These are phyloP conservation scores for Dictyostelium intermedium DNA, from an alignment of 78 protist species.

Conservation along the genomic window DNA sequence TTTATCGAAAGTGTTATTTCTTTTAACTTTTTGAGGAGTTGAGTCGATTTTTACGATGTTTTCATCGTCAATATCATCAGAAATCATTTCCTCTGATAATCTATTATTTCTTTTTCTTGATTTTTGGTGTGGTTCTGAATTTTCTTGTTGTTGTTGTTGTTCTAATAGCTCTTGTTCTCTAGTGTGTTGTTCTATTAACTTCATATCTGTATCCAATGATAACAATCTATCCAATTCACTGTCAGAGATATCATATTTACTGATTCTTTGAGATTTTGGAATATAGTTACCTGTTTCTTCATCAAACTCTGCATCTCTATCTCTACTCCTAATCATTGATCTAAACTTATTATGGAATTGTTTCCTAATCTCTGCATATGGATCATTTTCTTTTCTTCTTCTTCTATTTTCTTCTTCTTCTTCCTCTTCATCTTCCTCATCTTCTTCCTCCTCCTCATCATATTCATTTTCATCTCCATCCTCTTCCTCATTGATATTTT, in stretches of 20 bases:
- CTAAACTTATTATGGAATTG: slow-evolving; percentile 27
- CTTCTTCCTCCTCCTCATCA: background rate
- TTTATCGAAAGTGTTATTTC: background rate
- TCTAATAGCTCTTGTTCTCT: background rate
- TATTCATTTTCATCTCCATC: background rate
- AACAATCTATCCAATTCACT: background rate
- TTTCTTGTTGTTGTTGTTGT: background rate
- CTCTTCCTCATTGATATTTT: background rate
- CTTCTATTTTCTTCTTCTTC: background rate
- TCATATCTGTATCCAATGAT: background rate
- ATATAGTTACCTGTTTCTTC: slow-evolving; percentile 6
- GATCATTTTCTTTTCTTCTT: background rate
- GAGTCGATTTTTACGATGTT: background rate
- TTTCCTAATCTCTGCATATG: background rate
- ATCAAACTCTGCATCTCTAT: slow-evolving; percentile 5
- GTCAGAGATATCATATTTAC: slow-evolving; percentile 13
- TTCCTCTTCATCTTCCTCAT: background rate
- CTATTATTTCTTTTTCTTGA: background rate
- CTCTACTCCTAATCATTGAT: background rate
- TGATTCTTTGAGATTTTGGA: background rate
- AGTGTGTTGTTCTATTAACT: background rate
- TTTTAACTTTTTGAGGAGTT: background rate
- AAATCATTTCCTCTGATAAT: background rate
- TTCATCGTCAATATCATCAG: background rate
- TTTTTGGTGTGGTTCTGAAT: background rate